These are phyloP conservation scores for Fusarium stilboides DNA, from an alignment of 2,329 filamentous ascomycete species.

Conservation along the genomic window DNA sequence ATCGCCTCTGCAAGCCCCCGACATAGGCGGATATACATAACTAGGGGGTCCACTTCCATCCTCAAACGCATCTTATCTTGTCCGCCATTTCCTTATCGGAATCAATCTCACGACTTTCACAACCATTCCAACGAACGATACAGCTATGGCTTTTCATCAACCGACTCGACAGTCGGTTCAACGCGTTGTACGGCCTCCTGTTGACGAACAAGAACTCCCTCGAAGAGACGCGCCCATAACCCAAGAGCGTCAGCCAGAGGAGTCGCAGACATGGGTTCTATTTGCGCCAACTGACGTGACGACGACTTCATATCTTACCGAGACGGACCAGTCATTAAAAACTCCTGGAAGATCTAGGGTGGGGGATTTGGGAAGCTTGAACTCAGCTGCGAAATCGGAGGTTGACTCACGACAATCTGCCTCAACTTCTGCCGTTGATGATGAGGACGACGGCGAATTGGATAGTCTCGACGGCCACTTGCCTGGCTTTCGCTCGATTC, in stretches of 20 bases:
- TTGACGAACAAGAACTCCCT: constrained; percentile 56
- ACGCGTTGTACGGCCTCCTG: constrained; percentile 61
- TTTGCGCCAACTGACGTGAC: constrained; percentile 83
- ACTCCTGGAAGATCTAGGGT: constrained; percentile 79
- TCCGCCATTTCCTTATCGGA: constrained; percentile 44
- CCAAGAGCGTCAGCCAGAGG: constrained; percentile 66
- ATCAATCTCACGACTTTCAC: constrained; percentile 34
- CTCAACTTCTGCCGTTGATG: constrained; percentile 57
- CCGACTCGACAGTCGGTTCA: constrained; percentile 68
- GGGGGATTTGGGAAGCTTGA: constrained; percentile 86
- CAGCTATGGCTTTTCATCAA: constrained; percentile 72
- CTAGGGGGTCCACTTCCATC: constrained; percentile 46
- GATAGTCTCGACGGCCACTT: constrained; percentile 95
- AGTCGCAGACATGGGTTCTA: constrained; percentile 95
- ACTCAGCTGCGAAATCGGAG: constrained; percentile 76
- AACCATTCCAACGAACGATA: constrained; percentile 19
- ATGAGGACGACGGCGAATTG: constrained; percentile 82
- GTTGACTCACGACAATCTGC: constrained; percentile 60
- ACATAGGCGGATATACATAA: constrained; percentile 35
- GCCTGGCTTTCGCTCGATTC: constrained; percentile 83
- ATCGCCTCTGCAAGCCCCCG: constrained; percentile 41
- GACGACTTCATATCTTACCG: constrained; percentile 77
- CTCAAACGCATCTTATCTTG: constrained; percentile 48
- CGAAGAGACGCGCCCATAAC: constrained; percentile 47
- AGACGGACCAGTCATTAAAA: constrained; percentile 75